Percentiles rank a stretch among this genome's conserved stretches.
Conservation (phyloP, 768 basidiomycete species). For the Amanita muscaria region DNA sequence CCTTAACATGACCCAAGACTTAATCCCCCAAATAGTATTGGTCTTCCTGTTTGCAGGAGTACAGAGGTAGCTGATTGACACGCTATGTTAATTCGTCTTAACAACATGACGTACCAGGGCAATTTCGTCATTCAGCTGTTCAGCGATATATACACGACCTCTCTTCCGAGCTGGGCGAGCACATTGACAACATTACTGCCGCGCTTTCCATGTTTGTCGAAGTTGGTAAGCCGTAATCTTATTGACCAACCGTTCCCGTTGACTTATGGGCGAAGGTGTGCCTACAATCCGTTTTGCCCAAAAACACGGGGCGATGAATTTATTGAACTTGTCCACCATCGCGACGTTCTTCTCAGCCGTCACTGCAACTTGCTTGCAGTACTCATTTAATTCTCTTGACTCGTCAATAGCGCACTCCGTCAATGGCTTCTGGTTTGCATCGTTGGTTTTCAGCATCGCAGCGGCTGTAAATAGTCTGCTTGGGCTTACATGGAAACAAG, state of each 20-base stretch:
- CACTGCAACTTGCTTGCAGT: slow-evolving; percentile 65
- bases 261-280: slow-evolving; percentile 37
- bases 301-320: slow-evolving; percentile 59
- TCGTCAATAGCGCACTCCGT: slow-evolving; percentile 40
- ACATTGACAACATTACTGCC: slow-evolving; percentile 58
- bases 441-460: slow-evolving; percentile 68
- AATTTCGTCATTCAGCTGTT: slow-evolving; percentile 65
- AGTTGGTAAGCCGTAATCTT: slow-evolving; percentile 40
- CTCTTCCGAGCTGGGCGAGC: slow-evolving; percentile 66
- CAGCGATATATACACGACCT: slow-evolving; percentile 70
- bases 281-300: slow-evolving; percentile 72
- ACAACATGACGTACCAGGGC: slow-evolving; percentile 30
- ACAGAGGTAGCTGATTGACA: slow-evolving; percentile 33
- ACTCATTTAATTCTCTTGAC: slow-evolving; percentile 39
- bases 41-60: slow-evolving; percentile 63
- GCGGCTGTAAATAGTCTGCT: slow-evolving; percentile 73
- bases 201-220: slow-evolving; percentile 70
- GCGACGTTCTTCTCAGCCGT: slow-evolving; percentile 75
- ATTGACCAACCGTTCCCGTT: neutral
- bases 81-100: neutral
- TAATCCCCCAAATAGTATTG: slow-evolving; percentile 44
- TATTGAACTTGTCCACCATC: slow-evolving; percentile 67
- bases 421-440: slow-evolving; percentile 69
- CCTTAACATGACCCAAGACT: neutral
- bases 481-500: slow-evolving; percentile 72